phyloP scores from a whole-genome alignment of 163 green algal species.

The Chlorella variabilis region DNA sequence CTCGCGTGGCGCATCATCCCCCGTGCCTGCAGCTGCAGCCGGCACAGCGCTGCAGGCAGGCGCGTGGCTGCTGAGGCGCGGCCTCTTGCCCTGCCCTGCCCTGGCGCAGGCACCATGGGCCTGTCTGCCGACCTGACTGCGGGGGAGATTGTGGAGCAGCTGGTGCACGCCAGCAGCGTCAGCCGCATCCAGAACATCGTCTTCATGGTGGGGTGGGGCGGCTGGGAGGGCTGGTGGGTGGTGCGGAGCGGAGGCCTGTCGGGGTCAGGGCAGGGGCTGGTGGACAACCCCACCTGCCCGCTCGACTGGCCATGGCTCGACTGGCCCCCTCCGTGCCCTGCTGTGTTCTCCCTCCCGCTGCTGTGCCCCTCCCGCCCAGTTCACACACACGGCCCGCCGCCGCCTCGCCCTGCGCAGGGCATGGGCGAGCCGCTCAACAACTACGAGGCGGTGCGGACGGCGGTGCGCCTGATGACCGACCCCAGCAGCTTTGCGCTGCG shows the following conservation, averaged over 20 bases:
- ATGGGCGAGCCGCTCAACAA: conserved; percentile 96
- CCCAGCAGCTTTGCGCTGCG: conserved; percentile 76
- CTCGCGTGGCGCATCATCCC: no score
- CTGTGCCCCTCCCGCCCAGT: neutral
- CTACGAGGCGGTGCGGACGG: conserved; percentile 84
- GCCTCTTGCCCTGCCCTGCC: no score
- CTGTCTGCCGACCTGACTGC: conserved; percentile 83
- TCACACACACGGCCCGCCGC: neutral
- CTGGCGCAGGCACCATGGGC: conserved; percentile 96
- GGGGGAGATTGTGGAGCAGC: conserved; percentile 97
- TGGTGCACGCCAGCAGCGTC: conserved; percentile 84
- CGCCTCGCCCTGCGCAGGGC: conserved; percentile 56
- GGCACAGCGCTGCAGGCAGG: no score
- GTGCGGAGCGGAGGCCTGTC: neutral
- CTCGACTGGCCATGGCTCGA: no score
- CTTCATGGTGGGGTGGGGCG: conserved; percentile 86
- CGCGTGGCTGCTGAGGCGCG: no score
- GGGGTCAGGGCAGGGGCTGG: neutral
- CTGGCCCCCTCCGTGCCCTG: no score
- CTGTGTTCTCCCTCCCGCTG: neutral
- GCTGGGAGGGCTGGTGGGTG: conserved; percentile 62
- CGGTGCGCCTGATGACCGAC: conserved; percentile 81
- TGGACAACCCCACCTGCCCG: no score
- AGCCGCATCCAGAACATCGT: conserved; percentile 89
- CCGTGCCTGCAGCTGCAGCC: no score